Base-by-base conservation (phyloP, 345 rosid species). In the Nasturtium officinale region DNA sequence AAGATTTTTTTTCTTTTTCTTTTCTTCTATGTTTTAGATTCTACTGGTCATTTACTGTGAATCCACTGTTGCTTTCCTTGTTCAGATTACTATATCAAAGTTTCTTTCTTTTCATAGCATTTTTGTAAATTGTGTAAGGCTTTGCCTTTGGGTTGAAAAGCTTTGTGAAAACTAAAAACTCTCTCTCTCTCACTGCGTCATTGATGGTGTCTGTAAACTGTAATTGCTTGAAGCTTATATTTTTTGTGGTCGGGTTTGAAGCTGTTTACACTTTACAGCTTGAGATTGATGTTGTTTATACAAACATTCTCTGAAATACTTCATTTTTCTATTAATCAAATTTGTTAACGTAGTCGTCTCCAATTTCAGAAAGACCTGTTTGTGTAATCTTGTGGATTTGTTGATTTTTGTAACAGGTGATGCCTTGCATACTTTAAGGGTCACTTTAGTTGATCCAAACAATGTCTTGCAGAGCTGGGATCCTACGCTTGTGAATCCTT, bases 401-500 rank as follows among this genome's bases (percentile, higher is more conserved):
- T 71, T 43, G 56, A 59, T 70, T 57, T 76, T 75, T n/a, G 61
- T 54, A 76, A 76, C 90, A 94, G 98, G 97, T 69, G 98, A 94
- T 87, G 98, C 97, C 3, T 82, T 94, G 85, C 97, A 91, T 78
- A 89, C 83, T 78, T 80, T 91, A 54, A 82, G 96, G 72, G 79
- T 84, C 71, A 88, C 80, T 77, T 73, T 94, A 71, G 67, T 60
- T 73, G 98, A 94, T 86, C 98, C 98, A 12, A 87, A 84, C 82
- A 91, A 87, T 83, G 95, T 94, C 61, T 85, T 94, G 69, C 97
- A 91, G 79, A 94, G 98, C 79, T 94, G 98, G 98, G 98, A 94
- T 80, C 92, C 96, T 55, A 91, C 96, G 21, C 98, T 94, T 70
- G 98, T 91, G 73, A 89, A 91, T 70, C 97, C 97, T 50, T 91